Percentiles rank a stretch among this genome's conserved stretches.
phyloP scores from a whole-genome alignment of 768 basidiomycete species.

The Termitomyces heimii region DNA sequence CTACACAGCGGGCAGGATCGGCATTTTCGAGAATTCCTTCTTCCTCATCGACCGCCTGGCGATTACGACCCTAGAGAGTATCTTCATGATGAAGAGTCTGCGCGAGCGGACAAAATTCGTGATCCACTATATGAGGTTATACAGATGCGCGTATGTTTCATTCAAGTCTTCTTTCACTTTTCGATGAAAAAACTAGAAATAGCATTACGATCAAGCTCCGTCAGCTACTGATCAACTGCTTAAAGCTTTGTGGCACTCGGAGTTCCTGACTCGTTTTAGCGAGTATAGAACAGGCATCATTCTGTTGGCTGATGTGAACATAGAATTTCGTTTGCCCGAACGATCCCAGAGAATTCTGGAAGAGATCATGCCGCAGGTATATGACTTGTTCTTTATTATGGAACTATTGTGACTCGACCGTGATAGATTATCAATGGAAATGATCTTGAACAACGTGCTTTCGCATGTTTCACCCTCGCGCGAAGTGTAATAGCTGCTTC shows the following conservation, averaged over 20 bases:
- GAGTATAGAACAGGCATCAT: conserved; percentile 65
- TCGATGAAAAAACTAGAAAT: not conserved
- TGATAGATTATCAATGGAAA: conserved; percentile 60
- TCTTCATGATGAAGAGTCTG: conserved; percentile 35
- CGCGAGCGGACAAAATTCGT: conserved; percentile 34
- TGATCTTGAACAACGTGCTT: conserved; percentile 71
- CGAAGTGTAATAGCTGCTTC: conserved; percentile 63
- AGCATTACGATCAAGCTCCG: conserved; percentile 64
- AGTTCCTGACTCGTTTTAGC: conserved; percentile 65
- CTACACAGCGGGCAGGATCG: conserved; percentile 54
- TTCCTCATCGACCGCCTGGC: conserved; percentile 53
- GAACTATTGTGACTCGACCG: not conserved
- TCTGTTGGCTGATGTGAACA: conserved; percentile 69
- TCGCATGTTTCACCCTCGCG: conserved; percentile 68
- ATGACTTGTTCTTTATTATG: conserved; percentile 4
- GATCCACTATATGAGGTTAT: conserved; percentile 41
- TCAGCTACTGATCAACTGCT: conserved; percentile 61
- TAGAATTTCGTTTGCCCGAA: conserved; percentile 74
- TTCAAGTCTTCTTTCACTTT: conserved; percentile 1
- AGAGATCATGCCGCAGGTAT: conserved; percentile 78
- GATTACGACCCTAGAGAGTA: conserved; percentile 53
- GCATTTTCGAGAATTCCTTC: conserved; percentile 59
- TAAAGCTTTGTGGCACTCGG: conserved; percentile 71
- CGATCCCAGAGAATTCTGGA: conserved; percentile 61
- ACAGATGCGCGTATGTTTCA: conserved; percentile 35